phyloP scores from a whole-genome alignment of 1,284 basidiomycete species.

The Phlebopus sp. region DNA sequence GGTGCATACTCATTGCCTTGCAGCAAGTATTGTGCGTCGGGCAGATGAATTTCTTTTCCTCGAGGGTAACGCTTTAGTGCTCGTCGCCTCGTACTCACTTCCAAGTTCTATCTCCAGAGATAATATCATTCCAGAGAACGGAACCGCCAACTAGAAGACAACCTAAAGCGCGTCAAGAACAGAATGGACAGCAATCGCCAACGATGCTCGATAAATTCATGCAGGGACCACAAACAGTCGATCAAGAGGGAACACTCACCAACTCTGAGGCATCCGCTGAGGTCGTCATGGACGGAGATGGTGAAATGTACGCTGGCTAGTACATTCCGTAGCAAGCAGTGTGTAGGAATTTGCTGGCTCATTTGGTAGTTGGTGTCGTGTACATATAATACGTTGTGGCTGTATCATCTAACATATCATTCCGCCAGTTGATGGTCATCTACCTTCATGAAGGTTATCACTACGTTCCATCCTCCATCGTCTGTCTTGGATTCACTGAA shows the following conservation, averaged over 20 bases:
- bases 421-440: too few species aligned
- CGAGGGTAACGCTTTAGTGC: conserved; percentile 36
- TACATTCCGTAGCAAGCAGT: too few species aligned
- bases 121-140: conserved; percentile 48
- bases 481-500: conserved; percentile 62
- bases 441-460: conserved; percentile 59
- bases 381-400: too few species aligned
- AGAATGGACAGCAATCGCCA: conserved; percentile 21
- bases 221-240: conserved; percentile 11
- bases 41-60: conserved; percentile 74
- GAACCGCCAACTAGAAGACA: conserved; percentile 43
- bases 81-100: conserved; percentile 4
- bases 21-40: conserved; percentile 60
- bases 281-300: conserved; percentile 33
- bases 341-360: too few species aligned
- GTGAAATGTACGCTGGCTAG: conserved; percentile 30
- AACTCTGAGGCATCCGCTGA: conserved; percentile 17
- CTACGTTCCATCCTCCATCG: conserved; percentile 66
- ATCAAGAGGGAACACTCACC: conserved; percentile 18
- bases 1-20: background rate
- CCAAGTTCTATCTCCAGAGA: conserved; percentile 38
- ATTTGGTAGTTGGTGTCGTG: too few species aligned
- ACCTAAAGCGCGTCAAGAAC: conserved; percentile 30
- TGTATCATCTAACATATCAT: too few species aligned
- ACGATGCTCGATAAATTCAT: conserved; percentile 50